phyloP scores from a whole-genome alignment of 805 yeast genomes.

The Candida mattraensis region DNA sequence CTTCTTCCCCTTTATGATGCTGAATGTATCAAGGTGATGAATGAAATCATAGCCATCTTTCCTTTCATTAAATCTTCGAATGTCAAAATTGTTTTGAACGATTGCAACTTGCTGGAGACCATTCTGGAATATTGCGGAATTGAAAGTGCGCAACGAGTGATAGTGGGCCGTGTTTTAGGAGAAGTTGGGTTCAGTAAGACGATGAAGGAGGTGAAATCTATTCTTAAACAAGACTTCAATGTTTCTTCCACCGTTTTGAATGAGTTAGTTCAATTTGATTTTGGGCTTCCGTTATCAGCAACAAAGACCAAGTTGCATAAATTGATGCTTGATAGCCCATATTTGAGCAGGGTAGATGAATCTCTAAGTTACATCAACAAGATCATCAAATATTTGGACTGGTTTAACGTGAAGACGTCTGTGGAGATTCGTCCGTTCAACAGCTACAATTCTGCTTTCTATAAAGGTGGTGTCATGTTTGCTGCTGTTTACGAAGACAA shows the following conservation, averaged over 20 bases:
- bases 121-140: slow-evolving; percentile 81
- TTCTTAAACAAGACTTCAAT: slow-evolving; percentile 61
- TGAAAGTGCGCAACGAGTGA: slow-evolving; percentile 67
- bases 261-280: slow-evolving; percentile 79
- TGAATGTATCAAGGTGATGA: slow-evolving; percentile 79
- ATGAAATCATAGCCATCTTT: slow-evolving; percentile 63
- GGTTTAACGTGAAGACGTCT: slow-evolving; percentile 50
- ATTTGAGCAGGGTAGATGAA: slow-evolving; percentile 57
- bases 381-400: slow-evolving; percentile 52
- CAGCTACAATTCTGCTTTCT: slow-evolving; percentile 79
- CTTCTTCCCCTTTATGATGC: slow-evolving; percentile 68
- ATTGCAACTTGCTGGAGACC: slow-evolving; percentile 73
- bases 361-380: slow-evolving; percentile 61
- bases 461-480: slow-evolving; percentile 82
- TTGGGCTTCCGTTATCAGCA: slow-evolving; percentile 63
- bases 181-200: slow-evolving; percentile 71
- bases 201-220: slow-evolving; percentile 52
- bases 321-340: slow-evolving; percentile 72
- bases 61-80: slow-evolving; percentile 65
- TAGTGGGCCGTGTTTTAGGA: slow-evolving; percentile 71
- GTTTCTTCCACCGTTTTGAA: slow-evolving; percentile 80
- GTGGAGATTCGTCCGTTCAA: slow-evolving; percentile 77
- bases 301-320: slow-evolving; percentile 64
- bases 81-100: slow-evolving; percentile 68
- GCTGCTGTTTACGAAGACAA: slow-evolving; percentile 74